phyloP scores from a whole-genome alignment of 176 grass and related monocot species.

The Pontederia crassipes region DNA sequence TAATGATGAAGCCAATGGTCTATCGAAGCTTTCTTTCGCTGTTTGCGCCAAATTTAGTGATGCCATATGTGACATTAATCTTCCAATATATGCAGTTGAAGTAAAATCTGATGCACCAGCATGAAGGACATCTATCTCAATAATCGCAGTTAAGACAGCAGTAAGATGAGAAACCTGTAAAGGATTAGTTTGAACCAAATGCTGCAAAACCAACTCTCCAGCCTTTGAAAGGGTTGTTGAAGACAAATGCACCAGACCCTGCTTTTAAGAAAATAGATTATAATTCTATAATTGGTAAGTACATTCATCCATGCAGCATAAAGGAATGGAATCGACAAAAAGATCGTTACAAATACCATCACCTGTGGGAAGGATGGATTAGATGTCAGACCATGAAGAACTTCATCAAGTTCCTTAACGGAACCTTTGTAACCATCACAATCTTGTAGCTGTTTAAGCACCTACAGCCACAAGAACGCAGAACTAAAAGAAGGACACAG shows the following conservation, averaged over 20 bases:
- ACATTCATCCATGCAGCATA: background rate
- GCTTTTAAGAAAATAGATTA: slow-evolving; percentile 5
- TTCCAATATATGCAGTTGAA: slow-evolving; percentile 30
- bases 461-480: slow-evolving; percentile 24
- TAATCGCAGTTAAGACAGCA: slow-evolving; percentile 43
- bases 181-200: slow-evolving; percentile 45
- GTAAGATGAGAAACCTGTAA: slow-evolving; percentile 31
- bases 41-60: slow-evolving; percentile 10
- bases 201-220: slow-evolving; percentile 36
- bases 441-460: slow-evolving; percentile 42
- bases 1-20: background rate
- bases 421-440: slow-evolving; percentile 40
- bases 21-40: background rate
- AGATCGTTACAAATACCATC: background rate
- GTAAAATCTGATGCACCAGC: background rate
- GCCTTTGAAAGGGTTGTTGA: slow-evolving; percentile 41
- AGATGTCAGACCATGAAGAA: slow-evolving; percentile 37
- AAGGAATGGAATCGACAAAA: background rate
- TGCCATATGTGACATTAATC: slow-evolving; percentile 28
- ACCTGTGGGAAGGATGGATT: slow-evolving; percentile 55
- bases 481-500: background rate
- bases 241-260: slow-evolving; percentile 41
- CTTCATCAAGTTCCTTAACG: slow-evolving; percentile 44
- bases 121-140: slow-evolving; percentile 50
- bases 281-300: background rate